phyloP scores from a whole-genome alignment of 2,329 filamentous ascomycete genomes.

The Coleophoma eucalyptorum region DNA sequence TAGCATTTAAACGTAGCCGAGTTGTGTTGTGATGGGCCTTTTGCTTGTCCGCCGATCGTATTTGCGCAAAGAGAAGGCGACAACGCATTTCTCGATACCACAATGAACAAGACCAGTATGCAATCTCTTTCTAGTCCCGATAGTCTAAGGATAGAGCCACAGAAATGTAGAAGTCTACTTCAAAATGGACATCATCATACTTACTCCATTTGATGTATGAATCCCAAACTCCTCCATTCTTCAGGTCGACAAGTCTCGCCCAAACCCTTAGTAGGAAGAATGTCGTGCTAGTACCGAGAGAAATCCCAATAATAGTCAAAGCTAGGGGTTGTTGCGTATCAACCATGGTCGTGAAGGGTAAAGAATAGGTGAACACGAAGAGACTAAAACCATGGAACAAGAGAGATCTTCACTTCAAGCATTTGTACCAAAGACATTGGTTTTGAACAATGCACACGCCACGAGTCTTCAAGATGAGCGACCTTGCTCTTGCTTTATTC shows the following conservation, averaged over 20 bases:
- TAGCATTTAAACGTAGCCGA: too few species aligned
- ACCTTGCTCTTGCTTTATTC: too few species aligned
- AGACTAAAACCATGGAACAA: background rate
- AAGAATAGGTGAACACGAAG: background rate
- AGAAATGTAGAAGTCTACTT: background rate
- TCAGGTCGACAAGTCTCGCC: conserved; percentile 2
- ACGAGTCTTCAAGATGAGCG: too few species aligned
- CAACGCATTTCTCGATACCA: too few species aligned
- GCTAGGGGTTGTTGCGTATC: conserved; percentile 3
- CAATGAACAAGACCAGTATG: too few species aligned
- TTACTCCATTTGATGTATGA: conserved; percentile 4
- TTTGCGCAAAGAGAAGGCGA: too few species aligned
- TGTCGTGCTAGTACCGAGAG: background rate
- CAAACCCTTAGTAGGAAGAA: conserved; percentile 2
- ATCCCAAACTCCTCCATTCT: conserved; percentile 1
- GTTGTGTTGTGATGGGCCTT: too few species aligned
- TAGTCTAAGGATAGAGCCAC: background rate
- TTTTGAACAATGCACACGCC: too few species aligned
- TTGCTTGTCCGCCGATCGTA: too few species aligned
- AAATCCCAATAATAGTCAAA: conserved; percentile 3
- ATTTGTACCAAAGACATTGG: too few species aligned
- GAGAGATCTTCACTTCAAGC: background rate
- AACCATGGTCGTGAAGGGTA: background rate
- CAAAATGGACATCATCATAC: conserved; percentile 20
- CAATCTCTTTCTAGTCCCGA: background rate